Evolutionary conservation across 805 yeast genomes (phyloP).

Genomic region (Grigorovia humatica): DNA sequence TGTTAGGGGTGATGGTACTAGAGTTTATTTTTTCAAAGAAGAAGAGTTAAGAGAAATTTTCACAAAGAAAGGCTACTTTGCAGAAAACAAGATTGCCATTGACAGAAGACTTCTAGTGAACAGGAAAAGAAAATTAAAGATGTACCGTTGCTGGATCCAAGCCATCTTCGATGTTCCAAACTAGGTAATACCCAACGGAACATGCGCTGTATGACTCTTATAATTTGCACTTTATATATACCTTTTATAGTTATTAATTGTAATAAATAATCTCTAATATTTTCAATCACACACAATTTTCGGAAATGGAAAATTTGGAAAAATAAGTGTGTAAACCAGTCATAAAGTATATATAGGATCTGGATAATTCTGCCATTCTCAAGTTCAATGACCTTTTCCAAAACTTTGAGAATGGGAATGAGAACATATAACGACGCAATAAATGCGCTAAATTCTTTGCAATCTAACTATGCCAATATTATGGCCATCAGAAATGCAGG

Average conservation of each 20-base stretch:
- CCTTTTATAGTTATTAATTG: neutral
- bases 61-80: conserved; percentile 41
- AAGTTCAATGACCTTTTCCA: conserved; percentile 9
- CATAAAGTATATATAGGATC: no score
- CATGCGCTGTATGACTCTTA: neutral
- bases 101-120: conserved; percentile 88
- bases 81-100: conserved; percentile 70
- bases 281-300: neutral
- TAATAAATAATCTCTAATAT: neutral
- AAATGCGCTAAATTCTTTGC: conserved; percentile 71
- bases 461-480: conserved; percentile 82
- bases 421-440: conserved; percentile 59
- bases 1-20: conserved; percentile 94
- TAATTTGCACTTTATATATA: neutral
- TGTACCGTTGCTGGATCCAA: conserved; percentile 96
- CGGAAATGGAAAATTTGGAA: neutral
- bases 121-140: conserved; percentile 82
- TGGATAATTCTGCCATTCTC: no score
- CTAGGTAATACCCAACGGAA: neutral
- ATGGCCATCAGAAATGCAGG: conserved; percentile 74
- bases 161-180: conserved; percentile 58
- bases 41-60: conserved; percentile 77
- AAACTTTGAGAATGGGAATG: conserved; percentile 15
- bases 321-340: neutral
- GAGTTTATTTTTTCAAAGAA: conserved; percentile 94